phyloP scores from a whole-genome alignment of 768 basidiomycete species.

The Leccinum rimulosum region DNA sequence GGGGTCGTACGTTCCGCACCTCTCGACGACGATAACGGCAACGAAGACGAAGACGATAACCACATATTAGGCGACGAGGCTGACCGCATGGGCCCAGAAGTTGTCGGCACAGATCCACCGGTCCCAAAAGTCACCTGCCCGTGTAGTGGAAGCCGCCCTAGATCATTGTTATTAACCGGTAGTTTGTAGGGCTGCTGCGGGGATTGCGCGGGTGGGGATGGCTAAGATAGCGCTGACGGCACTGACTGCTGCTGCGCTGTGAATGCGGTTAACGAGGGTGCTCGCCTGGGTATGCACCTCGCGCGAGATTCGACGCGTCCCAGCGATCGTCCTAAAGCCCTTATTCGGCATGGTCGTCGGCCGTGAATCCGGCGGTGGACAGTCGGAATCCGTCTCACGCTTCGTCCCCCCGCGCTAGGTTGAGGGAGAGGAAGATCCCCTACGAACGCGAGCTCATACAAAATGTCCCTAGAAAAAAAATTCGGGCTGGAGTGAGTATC shows the following conservation, averaged over 20 bases:
- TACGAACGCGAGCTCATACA: slow-evolving; percentile 71
- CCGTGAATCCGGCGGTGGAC: slow-evolving; percentile 28
- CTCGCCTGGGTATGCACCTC: slow-evolving; percentile 17
- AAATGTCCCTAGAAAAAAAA: slow-evolving; percentile 52
- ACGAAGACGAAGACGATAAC: slow-evolving; percentile 12
- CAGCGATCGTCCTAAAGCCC: slow-evolving; percentile 31
- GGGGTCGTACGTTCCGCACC: neutral
- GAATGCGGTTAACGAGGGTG: slow-evolving; percentile 7
- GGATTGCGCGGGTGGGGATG: neutral
- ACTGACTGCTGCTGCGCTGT: neutral
- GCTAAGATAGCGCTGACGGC: neutral
- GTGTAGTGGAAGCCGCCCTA: slow-evolving; percentile 53
- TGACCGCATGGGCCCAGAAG: slow-evolving; percentile 3
- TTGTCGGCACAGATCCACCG: neutral
- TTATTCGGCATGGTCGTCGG: slow-evolving; percentile 1
- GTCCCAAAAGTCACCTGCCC: slow-evolving; percentile 23
- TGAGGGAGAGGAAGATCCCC: slow-evolving; percentile 69
- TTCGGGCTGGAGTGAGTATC: neutral
- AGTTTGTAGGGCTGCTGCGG: slow-evolving; percentile 33
- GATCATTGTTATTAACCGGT: slow-evolving; percentile 56
- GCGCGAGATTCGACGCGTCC: slow-evolving; percentile 35
- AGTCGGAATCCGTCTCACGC: slow-evolving; percentile 61
- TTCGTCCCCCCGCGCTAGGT: slow-evolving; percentile 53
- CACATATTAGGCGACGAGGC: slow-evolving; percentile 14
- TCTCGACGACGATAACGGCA: neutral